Conservation (phyloP, 2,329 filamentous ascomycete species). For the Pestalotiopsis sp. region DNA sequence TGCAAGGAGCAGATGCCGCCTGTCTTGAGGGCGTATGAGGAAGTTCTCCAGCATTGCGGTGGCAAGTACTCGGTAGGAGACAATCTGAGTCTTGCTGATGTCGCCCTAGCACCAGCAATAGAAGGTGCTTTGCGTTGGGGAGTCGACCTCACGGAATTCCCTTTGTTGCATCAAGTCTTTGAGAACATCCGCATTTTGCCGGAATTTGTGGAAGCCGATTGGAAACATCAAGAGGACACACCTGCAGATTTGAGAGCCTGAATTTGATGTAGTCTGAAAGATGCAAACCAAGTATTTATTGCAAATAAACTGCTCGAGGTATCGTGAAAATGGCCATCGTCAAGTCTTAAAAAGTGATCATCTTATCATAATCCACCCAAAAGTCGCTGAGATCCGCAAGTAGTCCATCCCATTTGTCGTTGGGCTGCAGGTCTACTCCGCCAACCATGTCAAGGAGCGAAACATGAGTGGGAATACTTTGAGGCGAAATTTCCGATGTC, state of each 20-base stretch:
- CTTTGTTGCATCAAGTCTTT: neutral
- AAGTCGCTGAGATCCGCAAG: constrained; percentile 5
- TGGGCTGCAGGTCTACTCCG: neutral
- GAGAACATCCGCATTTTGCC: neutral
- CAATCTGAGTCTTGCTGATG: constrained; percentile 1
- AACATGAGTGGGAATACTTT: neutral
- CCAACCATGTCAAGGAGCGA: neutral
- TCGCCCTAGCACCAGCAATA: constrained; percentile 1
- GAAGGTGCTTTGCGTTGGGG: constrained; percentile 10
- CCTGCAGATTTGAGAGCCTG: neutral
- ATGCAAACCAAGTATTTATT: neutral
- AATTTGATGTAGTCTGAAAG: neutral
- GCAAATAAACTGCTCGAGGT: neutral
- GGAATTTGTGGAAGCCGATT: constrained; percentile 4
- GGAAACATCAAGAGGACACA: constrained; percentile 11
- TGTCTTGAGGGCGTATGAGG: neutral
- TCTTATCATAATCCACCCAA: constrained; percentile 6
- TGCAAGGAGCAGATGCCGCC: constrained; percentile 9
- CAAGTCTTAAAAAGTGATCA: constrained; percentile 1
- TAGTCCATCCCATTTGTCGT: neutral
- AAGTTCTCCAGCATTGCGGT: neutral
- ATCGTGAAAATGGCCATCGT: neutral
- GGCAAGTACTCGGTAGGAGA: constrained; percentile 9
- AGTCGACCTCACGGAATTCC: neutral
- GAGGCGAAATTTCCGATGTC: neutral